Percentiles rank a stretch among this genome's conserved stretches.
phyloP scores from a whole-genome alignment of 129 eudicot genomes.

The Logfia minima region DNA sequence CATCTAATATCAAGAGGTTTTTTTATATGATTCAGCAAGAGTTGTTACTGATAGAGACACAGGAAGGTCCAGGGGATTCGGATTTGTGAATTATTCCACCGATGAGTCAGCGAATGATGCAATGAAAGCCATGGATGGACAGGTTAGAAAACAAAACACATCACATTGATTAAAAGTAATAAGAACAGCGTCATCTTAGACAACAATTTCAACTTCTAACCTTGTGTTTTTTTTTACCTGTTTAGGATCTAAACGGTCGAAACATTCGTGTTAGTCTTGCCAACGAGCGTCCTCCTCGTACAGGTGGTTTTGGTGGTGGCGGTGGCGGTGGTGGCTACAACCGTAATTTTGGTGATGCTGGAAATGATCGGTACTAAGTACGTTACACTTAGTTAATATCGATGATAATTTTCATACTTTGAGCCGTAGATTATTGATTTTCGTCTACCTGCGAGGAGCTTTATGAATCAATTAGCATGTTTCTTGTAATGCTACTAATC shows the following conservation, averaged over 20 bases:
- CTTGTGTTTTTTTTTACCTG: background rate
- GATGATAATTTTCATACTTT: conserved; percentile 5
- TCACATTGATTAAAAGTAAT: too few species aligned
- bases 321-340: conserved; percentile 28
- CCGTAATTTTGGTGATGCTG: conserved; percentile 19
- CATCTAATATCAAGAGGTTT: background rate
- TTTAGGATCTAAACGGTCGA: conserved; percentile 51
- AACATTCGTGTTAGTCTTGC: conserved; percentile 51
- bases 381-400: background rate
- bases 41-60: conserved; percentile 62
- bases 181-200: background rate
- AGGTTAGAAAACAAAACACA: conserved; percentile 32
- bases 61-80: conserved; percentile 80
- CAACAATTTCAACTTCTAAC: background rate
- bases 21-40: conserved; percentile 41
- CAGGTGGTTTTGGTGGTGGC: conserved; percentile 32
- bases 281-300: conserved; percentile 43
- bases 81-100: conserved; percentile 53
- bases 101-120: conserved; percentile 55
- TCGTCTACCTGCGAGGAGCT: conserved; percentile 1
- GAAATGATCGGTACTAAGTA: conserved; percentile 20
- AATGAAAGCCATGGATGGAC: conserved; percentile 62
- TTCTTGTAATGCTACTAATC: background rate
- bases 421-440: conserved; percentile 3
- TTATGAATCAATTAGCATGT: conserved; percentile 19